Conservation (phyloP, 768 basidiomycete species). For the Termitomyces sp. region DNA sequence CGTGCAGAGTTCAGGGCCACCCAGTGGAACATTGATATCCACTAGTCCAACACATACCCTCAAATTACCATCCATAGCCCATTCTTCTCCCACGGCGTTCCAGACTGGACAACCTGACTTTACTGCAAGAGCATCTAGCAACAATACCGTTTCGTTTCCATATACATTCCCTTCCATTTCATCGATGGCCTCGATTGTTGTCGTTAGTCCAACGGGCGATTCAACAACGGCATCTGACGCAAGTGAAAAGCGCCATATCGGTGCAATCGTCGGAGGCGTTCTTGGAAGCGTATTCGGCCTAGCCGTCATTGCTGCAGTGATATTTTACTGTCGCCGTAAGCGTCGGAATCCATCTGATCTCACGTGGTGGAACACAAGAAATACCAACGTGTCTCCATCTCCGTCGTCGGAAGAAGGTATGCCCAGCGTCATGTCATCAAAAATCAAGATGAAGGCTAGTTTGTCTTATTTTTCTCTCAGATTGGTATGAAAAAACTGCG, state of each 20-base stretch:
- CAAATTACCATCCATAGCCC: too few relatives aligned
- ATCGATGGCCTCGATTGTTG: too few relatives aligned
- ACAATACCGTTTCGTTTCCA: too few relatives aligned
- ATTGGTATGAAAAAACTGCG: not conserved
- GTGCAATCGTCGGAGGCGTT: constrained; percentile 5
- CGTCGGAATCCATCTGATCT: not conserved
- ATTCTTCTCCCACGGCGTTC: too few relatives aligned
- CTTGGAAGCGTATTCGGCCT: not conserved
- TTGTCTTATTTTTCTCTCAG: not conserved
- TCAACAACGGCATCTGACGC: not conserved
- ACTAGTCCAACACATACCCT: too few relatives aligned
- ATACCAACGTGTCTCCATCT: not conserved
- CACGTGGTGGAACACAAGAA: not conserved
- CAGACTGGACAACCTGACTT: too few relatives aligned
- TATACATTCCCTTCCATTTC: too few relatives aligned
- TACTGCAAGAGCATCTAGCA: too few relatives aligned
- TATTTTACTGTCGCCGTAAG: not conserved
- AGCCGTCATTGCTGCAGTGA: not conserved
- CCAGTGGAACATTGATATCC: too few relatives aligned
- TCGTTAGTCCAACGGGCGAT: too few relatives aligned
- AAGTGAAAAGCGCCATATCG: not conserved
- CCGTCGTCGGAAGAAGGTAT: constrained; percentile 1
- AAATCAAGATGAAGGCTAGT: not conserved
- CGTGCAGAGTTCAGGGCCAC: too few relatives aligned
- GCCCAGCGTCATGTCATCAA: not conserved